Conservation (phyloP, 23 red algal genomes). For the Gracilariopsis chorda region DNA sequence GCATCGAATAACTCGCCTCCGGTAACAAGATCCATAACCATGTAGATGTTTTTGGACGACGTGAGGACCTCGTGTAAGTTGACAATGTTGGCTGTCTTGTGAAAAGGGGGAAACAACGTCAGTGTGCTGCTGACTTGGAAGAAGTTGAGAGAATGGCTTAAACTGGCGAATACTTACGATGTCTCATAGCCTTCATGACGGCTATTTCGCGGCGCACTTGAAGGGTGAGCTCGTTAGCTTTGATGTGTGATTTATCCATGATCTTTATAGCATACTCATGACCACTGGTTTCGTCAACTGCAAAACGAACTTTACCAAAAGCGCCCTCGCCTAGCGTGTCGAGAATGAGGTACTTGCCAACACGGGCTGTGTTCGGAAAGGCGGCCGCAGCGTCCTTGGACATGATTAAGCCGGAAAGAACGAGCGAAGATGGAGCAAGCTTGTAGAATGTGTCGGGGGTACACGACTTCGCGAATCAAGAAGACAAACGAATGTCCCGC, state of each 20-base stretch:
- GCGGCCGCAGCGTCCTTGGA: background rate
- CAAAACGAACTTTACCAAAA: conserved; percentile 81
- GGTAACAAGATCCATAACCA: conserved; percentile 94
- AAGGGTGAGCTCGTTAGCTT: conserved; percentile 72
- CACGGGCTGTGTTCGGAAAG: conserved; percentile 30
- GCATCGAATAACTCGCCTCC: conserved; percentile 86
- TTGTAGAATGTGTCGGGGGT: too few relatives aligned
- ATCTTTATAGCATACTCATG: conserved; percentile 74
- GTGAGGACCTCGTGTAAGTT: conserved; percentile 78
- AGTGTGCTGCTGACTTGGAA: background rate
- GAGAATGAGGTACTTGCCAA: conserved; percentile 82
- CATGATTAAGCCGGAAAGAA: too few relatives aligned
- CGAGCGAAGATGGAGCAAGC: too few relatives aligned
- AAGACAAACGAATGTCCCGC: too few relatives aligned
- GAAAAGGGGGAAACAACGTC: background rate
- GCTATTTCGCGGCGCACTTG: conserved; percentile 88
- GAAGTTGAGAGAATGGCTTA: background rate
- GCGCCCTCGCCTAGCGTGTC: conserved; percentile 84
- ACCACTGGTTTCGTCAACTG: conserved; percentile 59
- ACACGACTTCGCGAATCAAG: too few relatives aligned
- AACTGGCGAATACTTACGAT: conserved; percentile 44
- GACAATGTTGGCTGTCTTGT: conserved; percentile 77
- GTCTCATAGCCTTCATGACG: conserved; percentile 90
- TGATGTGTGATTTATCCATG: conserved; percentile 84
- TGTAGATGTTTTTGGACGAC: conserved; percentile 79